Evolutionary conservation across 2,329 filamentous ascomycete genomes (phyloP).

Genomic region (Dichotomopilus funicola): DNA sequence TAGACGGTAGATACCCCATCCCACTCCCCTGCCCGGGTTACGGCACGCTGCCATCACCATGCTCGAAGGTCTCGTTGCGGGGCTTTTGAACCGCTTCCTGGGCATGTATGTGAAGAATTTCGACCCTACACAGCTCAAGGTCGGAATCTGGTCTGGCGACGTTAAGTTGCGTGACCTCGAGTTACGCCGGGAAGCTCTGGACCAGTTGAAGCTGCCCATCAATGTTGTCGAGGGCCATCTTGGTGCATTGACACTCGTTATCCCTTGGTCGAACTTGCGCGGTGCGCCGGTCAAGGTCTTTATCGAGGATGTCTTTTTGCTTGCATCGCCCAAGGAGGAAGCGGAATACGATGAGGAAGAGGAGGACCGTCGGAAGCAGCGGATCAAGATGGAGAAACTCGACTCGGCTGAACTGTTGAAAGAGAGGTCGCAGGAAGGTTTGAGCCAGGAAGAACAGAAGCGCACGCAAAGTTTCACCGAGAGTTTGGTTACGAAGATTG

Average conservation of each 20-base stretch:
- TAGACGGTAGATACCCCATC: constrained; percentile 23
- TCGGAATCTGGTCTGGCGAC: constrained; percentile 98
- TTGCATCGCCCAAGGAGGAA: constrained; percentile 94
- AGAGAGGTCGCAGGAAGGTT: constrained; percentile 83
- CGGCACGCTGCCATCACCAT: constrained; percentile 61
- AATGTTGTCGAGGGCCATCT: constrained; percentile 96
- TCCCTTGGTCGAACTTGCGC: constrained; percentile 95
- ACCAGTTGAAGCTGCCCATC: constrained; percentile 91
- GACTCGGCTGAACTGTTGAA: constrained; percentile 94
- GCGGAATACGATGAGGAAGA: constrained; percentile 89
- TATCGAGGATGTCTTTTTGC: constrained; percentile 92
- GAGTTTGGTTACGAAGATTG: constrained; percentile 89
- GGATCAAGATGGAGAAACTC: constrained; percentile 98
- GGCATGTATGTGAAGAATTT: constrained; percentile 99
- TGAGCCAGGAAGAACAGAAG: constrained; percentile 91
- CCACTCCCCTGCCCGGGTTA: constrained; percentile 61
- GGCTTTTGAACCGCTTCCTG: constrained; percentile 96
- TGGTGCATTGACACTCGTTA: constrained; percentile 82
- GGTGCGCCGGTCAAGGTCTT: constrained; percentile 91
- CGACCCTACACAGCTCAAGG: constrained; percentile 93
- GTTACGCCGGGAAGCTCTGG: constrained; percentile 86
- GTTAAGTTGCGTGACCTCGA: constrained; percentile 92
- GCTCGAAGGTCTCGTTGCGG: constrained; percentile 95
- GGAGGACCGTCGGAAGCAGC: constrained; percentile 76
- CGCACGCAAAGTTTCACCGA: constrained; percentile 97